Conservation (phyloP, 2,329 filamentous ascomycete genomes). For the Paecilomyces dactylethromorphus region DNA sequence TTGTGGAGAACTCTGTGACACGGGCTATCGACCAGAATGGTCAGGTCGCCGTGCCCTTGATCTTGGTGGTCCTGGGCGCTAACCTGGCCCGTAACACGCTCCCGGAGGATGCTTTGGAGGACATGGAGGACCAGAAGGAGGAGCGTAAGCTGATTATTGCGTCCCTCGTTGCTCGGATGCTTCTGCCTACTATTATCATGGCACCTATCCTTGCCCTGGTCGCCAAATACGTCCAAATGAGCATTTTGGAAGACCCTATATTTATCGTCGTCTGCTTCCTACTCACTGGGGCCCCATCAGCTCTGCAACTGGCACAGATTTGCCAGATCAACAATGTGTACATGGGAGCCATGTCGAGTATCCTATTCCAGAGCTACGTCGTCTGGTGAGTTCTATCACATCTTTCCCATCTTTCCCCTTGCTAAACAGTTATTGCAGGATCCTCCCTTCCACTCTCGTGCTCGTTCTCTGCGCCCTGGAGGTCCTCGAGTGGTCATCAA, state of each 20-base stretch:
- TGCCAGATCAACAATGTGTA: constrained; percentile 98
- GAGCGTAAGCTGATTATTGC: constrained; percentile 77
- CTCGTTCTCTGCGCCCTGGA: constrained; percentile 89
- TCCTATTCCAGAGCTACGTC: constrained; percentile 94
- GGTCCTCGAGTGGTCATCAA: constrained; percentile 76
- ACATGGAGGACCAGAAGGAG: constrained; percentile 62
- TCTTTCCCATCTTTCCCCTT: not conserved
- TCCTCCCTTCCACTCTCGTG: constrained; percentile 84
- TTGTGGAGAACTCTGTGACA: constrained; percentile 88
- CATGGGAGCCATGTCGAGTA: constrained; percentile 85
- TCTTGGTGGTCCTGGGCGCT: constrained; percentile 88
- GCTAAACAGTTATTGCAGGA: constrained; percentile 48
- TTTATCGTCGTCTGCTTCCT: constrained; percentile 98
- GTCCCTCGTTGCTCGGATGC: constrained; percentile 80
- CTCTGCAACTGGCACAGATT: constrained; percentile 92
- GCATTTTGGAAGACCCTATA: constrained; percentile 94
- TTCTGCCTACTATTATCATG: constrained; percentile 87
- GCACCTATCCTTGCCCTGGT: constrained; percentile 78
- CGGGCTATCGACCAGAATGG: constrained; percentile 79
- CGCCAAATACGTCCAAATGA: constrained; percentile 86
- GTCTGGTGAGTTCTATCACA: constrained; percentile 61
- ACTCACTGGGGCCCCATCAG: constrained; percentile 86
- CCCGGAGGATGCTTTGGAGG: constrained; percentile 56
- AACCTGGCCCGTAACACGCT: constrained; percentile 91
- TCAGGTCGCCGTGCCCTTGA: constrained; percentile 87